phyloP scores from a whole-genome alignment of 2,329 filamentous ascomycete genomes.

The Fusarium continuum region DNA sequence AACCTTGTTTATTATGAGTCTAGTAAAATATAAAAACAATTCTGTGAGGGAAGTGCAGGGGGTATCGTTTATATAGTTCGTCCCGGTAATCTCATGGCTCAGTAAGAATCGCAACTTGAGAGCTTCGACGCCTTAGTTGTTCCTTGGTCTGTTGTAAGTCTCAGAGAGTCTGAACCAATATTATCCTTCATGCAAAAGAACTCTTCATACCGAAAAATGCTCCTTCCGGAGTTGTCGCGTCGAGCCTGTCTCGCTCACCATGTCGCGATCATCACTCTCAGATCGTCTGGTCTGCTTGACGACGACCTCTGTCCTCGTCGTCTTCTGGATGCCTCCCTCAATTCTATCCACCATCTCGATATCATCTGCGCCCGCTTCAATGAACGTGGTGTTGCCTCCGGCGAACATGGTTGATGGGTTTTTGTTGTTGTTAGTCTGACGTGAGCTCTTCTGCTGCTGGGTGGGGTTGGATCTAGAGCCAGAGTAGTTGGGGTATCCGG shows the following conservation, averaged over 20 bases:
- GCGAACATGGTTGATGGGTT: constrained; percentile 34
- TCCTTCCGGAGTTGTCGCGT: constrained; percentile 35
- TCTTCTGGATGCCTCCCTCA: constrained; percentile 39
- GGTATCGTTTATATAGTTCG: constrained; percentile 15
- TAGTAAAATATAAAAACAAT: background rate
- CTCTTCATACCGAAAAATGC: constrained; percentile 28
- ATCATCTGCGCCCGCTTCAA: constrained; percentile 37
- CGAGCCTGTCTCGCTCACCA: constrained; percentile 37
- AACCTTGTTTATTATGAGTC: rapidly evolving
- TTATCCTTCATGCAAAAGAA: background rate
- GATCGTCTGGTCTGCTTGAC: constrained; percentile 33
- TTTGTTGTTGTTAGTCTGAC: constrained; percentile 3
- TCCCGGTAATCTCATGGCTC: background rate
- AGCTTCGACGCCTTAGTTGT: background rate
- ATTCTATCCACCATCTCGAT: constrained; percentile 30
- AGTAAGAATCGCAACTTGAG: background rate
- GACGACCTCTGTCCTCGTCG: constrained; percentile 37
- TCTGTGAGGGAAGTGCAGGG: background rate
- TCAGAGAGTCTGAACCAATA: background rate
- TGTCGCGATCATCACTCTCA: constrained; percentile 35
- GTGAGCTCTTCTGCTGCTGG: constrained; percentile 26
- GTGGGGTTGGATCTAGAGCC: constrained; percentile 31
- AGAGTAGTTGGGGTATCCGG: constrained; percentile 37
- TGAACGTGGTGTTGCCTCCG: constrained; percentile 35
- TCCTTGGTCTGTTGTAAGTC: background rate